Conservation (phyloP, 805 yeast genomes). For the Kodamaea kakaduensis region DNA sequence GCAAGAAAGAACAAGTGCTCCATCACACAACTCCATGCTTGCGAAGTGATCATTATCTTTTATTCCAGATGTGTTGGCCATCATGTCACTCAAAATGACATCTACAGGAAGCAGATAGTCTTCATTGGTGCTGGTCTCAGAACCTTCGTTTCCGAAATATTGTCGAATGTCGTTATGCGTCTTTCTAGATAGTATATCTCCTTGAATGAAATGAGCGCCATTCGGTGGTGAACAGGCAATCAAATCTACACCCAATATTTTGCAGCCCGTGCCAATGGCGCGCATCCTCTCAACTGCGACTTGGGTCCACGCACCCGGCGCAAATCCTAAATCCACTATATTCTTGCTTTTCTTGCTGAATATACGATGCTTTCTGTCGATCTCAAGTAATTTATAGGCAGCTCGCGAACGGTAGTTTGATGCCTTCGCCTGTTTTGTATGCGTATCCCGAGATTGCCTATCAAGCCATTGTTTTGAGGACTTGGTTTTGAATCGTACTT, state of each 20-base stretch:
- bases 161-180: slow-evolving; percentile 57
- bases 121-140: neutral
- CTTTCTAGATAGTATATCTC: slow-evolving; percentile 33
- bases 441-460: slow-evolving; percentile 64
- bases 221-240: slow-evolving; percentile 33
- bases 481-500: slow-evolving; percentile 23
- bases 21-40: slow-evolving; percentile 90
- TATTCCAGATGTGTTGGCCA: slow-evolving; percentile 87
- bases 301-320: slow-evolving; percentile 32
- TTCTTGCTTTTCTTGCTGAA: slow-evolving; percentile 49
- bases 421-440: slow-evolving; percentile 60
- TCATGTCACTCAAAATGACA: slow-evolving; percentile 72
- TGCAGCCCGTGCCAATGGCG: slow-evolving; percentile 8
- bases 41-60: slow-evolving; percentile 75
- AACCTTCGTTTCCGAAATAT: slow-evolving; percentile 37
- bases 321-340: slow-evolving; percentile 69
- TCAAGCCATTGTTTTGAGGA: slow-evolving; percentile 73
- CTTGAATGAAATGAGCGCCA: slow-evolving; percentile 37
- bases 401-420: slow-evolving; percentile 76
- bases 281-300: slow-evolving; percentile 20
- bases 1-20: slow-evolving; percentile 74
- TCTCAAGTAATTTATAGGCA: slow-evolving; percentile 79
- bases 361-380: slow-evolving; percentile 59
- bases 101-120: slow-evolving; percentile 19
- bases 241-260: slow-evolving; percentile 30